These are phyloP conservation scores for Candida vartiovaarae DNA, from an alignment of 805 yeast species.

Conservation along the genomic window DNA sequence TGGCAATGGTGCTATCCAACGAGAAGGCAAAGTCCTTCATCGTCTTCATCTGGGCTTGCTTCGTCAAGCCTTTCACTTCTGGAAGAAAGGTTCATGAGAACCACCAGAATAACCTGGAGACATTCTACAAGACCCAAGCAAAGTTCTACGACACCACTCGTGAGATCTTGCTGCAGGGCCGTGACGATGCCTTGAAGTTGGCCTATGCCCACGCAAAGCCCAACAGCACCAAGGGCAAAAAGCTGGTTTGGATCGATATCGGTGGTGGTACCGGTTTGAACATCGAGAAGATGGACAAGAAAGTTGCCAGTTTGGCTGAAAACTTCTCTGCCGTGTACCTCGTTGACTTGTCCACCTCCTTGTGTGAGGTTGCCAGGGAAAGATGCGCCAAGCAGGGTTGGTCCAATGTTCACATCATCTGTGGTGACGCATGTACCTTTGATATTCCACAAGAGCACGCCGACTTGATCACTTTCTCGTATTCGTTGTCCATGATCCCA, in stretches of 20 bases:
- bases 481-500: conserved; percentile 82
- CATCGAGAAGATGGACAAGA: conserved; percentile 64
- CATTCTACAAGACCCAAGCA: conserved; percentile 72
- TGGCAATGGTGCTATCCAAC: conserved; percentile 9
- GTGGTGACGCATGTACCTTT: conserved; percentile 74
- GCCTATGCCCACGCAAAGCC: conserved; percentile 48
- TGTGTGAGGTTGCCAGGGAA: conserved; percentile 62
- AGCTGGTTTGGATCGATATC: conserved; percentile 67
- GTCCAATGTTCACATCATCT: conserved; percentile 57
- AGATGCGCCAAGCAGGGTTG: conserved; percentile 44
- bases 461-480: conserved; percentile 73
- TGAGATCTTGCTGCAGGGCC: conserved; percentile 57
- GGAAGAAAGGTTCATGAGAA: conserved; percentile 19
- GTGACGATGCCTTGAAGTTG: conserved; percentile 54
- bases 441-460: conserved; percentile 43
- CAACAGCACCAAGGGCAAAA: conserved; percentile 17
- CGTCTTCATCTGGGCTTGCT: conserved; percentile 28
- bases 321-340: conserved; percentile 61
- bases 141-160: conserved; percentile 71
- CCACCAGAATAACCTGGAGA: conserved; percentile 38
- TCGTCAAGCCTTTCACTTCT: conserved; percentile 27
- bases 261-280: conserved; percentile 88
- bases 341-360: conserved; percentile 70
- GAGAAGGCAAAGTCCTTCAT: conserved; percentile 17
- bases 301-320: conserved; percentile 28